These are phyloP conservation scores for Alternaria alternata DNA, from an alignment of 2,329 filamentous ascomycete genomes.

Conservation along the genomic window DNA sequence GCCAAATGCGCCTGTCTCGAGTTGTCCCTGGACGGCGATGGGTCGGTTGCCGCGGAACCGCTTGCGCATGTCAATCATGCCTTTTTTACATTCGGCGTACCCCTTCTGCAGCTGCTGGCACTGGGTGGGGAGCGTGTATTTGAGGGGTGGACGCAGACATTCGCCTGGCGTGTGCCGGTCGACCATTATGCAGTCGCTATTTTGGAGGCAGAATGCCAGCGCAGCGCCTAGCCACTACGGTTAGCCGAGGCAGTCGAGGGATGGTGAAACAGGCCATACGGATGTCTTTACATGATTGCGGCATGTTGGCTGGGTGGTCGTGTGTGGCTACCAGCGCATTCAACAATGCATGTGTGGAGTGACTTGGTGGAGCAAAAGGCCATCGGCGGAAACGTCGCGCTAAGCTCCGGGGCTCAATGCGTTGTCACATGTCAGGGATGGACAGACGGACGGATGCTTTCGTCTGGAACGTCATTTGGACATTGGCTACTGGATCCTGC, in stretches of 20 bases:
- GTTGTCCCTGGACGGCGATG: constrained; percentile 58
- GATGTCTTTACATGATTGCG: constrained; percentile 95
- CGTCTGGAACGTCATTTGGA: constrained; percentile 15
- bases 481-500: too few species aligned
- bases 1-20: constrained; percentile 45
- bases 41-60: constrained; percentile 95
- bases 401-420: constrained; percentile 18
- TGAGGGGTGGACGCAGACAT: constrained; percentile 83
- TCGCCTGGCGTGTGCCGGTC: constrained; percentile 86
- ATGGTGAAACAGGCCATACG: constrained; percentile 65
- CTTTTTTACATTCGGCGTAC: constrained; percentile 93
- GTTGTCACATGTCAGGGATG: constrained; percentile 32
- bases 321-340: constrained; percentile 3
- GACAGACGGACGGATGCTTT: not conserved
- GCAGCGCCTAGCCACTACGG: constrained; percentile 72
- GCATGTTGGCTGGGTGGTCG: constrained; percentile 65
- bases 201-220: constrained; percentile 91
- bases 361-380: constrained; percentile 15
- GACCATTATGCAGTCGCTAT: constrained; percentile 96
- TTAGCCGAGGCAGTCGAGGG: not conserved
- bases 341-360: constrained; percentile 11
- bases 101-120: constrained; percentile 92
- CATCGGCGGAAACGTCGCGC: constrained; percentile 2
- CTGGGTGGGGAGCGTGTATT: constrained; percentile 80
- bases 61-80: constrained; percentile 98